Evolutionary conservation across 2,329 filamentous ascomycete species (phyloP).

Genomic region (Corniculantispora saksenae): DNA sequence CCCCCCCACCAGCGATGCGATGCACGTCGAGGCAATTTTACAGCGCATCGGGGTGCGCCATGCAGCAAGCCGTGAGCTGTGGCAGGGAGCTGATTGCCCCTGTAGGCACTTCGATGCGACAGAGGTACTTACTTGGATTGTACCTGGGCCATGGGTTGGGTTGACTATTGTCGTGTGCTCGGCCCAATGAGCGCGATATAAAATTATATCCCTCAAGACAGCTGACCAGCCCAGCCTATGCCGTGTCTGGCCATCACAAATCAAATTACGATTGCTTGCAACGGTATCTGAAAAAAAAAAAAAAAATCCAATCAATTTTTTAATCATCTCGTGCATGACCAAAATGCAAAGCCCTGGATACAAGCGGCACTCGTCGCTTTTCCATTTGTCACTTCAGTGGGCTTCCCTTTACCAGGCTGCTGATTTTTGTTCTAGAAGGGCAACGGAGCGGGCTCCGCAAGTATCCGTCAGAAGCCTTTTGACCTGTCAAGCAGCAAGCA

Average conservation of each 20-base stretch:
- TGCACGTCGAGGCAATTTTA: background rate
- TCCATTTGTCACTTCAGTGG: slow-evolving; percentile 13
- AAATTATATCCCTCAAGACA: slow-evolving; percentile 2
- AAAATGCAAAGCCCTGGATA: background rate
- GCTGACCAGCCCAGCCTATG: background rate
- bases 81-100: background rate
- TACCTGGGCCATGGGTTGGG: too few species aligned
- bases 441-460: slow-evolving; percentile 15
- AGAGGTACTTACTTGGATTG: too few species aligned
- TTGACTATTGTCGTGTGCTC: too few species aligned
- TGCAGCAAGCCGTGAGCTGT: background rate
- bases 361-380: background rate
- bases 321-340: background rate
- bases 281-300: background rate
- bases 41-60: background rate
- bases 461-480: slow-evolving; percentile 13
- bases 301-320: too few species aligned
- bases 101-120: too few species aligned
- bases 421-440: background rate
- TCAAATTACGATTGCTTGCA: background rate
- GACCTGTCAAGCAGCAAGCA: too few species aligned
- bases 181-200: background rate
- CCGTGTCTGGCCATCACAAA: background rate
- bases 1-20: background rate
- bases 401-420: background rate